A percentile compares a stretch with the other conserved stretches of the same genome.
Evolutionary conservation across 371 early-diverging fungal genomes (phyloP).

Genomic region (Chytridium lagenaria): DNA sequence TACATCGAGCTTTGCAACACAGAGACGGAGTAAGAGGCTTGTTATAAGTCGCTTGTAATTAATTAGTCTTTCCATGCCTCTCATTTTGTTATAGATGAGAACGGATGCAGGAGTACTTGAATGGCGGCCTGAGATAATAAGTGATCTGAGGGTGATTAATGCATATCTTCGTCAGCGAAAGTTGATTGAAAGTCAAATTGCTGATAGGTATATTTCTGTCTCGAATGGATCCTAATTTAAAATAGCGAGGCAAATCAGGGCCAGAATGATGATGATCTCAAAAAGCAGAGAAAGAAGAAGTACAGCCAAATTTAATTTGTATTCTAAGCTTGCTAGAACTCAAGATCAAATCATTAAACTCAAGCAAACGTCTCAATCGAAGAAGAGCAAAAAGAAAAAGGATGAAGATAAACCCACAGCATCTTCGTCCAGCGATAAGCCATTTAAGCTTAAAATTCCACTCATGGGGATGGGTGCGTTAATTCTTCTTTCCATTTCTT

Average conservation of each 20-base stretch:
- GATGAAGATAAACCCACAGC: constrained; percentile 10
- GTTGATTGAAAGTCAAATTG: constrained; percentile 69
- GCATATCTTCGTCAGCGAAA: constrained; percentile 85
- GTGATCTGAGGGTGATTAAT: constrained; percentile 84
- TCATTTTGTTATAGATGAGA: constrained; percentile 35
- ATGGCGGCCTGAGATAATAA: constrained; percentile 81
- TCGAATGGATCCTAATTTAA: background rate
- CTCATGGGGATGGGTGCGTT: background rate
- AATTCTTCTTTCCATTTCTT: constrained; percentile 1
- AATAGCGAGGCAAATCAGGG: constrained; percentile 6
- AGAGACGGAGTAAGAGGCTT: constrained; percentile 64
- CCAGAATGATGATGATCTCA: constrained; percentile 13
- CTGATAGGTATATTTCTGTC: background rate
- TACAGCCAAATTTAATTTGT: background rate
- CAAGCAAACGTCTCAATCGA: constrained; percentile 16
- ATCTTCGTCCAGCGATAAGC: background rate
- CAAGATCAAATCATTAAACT: constrained; percentile 20
- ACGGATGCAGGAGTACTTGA: constrained; percentile 70
- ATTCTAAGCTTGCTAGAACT: background rate
- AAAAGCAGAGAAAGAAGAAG: constrained; percentile 29
- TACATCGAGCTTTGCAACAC: constrained; percentile 47
- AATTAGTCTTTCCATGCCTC: no score
- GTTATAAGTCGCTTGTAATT: constrained; percentile 67
- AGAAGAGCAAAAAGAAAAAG: constrained; percentile 19
- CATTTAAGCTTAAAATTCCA: constrained; percentile 20